These are phyloP conservation scores for Porphyra umbilicalis DNA, from an alignment of 31 red algal species.

Conservation along the genomic window DNA sequence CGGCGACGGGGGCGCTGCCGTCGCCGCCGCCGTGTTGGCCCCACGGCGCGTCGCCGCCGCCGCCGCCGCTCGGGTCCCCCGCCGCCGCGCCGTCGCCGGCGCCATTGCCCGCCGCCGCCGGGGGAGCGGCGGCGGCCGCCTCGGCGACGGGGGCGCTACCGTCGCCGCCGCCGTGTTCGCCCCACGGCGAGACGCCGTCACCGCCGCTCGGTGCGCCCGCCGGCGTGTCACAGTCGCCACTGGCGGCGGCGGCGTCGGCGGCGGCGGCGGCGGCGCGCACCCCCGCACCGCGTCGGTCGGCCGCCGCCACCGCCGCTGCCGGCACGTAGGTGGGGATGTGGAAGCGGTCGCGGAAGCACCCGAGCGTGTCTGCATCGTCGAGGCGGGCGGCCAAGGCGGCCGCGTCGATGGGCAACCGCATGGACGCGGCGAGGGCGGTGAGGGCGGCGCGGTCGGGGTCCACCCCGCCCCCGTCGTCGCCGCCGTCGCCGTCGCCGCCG, in stretches of 20 bases:
- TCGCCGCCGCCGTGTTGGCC: background rate
- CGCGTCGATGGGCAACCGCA: background rate
- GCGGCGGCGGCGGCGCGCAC: too few relatives aligned
- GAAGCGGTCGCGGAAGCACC: conserved; percentile 20
- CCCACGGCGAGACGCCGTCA: background rate
- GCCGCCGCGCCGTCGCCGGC: background rate
- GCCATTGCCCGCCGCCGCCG: background rate
- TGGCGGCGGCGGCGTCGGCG: too few relatives aligned
- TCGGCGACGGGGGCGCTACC: too few relatives aligned
- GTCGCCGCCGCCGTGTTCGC: background rate
- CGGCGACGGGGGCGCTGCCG: too few relatives aligned
- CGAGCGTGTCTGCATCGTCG: conserved; percentile 26
- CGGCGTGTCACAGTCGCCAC: too few relatives aligned
- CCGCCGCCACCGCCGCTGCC: background rate
- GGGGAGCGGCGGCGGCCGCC: too few relatives aligned
- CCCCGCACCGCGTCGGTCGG: too few relatives aligned
- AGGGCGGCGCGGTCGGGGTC: too few relatives aligned
- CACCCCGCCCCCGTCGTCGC: background rate
- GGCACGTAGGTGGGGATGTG: background rate
- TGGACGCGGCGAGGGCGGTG: background rate
- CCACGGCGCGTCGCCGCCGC: background rate
- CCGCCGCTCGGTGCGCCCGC: background rate
- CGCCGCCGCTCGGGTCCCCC: too few relatives aligned
- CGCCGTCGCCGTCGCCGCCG: background rate
- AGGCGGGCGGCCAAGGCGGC: conserved; percentile 2